Evolutionary conservation across 345 rosid species (phyloP), one percentile per base, ranked within the genome.

Genomic region (Eucalyptus sp.): DNA sequence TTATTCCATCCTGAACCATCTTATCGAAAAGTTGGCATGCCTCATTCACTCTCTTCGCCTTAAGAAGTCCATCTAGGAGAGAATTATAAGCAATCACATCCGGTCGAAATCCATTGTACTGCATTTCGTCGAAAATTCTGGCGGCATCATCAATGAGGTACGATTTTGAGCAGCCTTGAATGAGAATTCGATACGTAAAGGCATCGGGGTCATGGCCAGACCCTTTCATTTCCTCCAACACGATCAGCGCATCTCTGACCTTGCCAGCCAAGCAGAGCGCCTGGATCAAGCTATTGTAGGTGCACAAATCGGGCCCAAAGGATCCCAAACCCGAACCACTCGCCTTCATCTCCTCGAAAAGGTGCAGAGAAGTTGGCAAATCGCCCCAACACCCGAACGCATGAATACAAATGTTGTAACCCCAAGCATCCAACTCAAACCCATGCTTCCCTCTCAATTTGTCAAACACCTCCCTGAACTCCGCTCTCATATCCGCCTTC

Each of bases 301-400:
- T 97, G 92, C 98, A 94, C 91, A 96, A 91, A 91, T 96, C 98
- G 80, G 99, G 97, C 88, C 94, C 94, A 29, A 88, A 48, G 3
- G 89, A 92, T 54, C 93, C 94, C 15, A 88, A 90, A 71, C 85
- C 90, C 41, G 43, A 92, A 89, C 92, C 91, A 88, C 91, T 92
- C 84, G 91, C 94, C 86, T 95, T 97, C 99, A 96, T 95, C 93
- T 96, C 98, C 86, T 94, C 95, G 86, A 94, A 98, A 87, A 98
- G 94, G 80, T 89, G 92, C 91, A 98, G 93, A 50, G 96, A 94
- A 88, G 93, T 58, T 49, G 87, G 92, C 88, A 95, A 89, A 90
- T 98, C 98, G 58, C 95, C 98, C 98, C 97, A 97, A 80, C 95
- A 93, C 48, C 99, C 99, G 90, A 96, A 95, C 4, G 96, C 98